Percentiles rank a stretch among this genome's conserved stretches.
Evolutionary conservation across 495 filamentous ascomycete genomes (phyloP).

Genomic region (Neurospora sp.): DNA sequence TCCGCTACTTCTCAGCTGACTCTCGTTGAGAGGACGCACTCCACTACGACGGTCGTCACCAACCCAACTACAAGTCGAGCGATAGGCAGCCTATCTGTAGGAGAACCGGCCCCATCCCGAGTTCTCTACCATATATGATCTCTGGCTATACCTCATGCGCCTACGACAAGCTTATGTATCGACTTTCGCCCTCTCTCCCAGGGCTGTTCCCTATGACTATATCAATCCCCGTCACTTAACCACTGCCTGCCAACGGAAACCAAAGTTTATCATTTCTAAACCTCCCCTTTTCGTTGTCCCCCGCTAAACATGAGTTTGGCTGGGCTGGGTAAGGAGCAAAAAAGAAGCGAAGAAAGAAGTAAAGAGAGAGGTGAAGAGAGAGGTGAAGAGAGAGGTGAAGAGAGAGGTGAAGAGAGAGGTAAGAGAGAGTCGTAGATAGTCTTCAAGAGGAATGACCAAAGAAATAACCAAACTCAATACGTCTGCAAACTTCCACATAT

Average conservation of each 20-base stretch:
- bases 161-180: background rate
- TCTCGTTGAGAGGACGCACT: background rate
- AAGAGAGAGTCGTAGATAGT: too few species aligned
- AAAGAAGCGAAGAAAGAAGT: too few species aligned
- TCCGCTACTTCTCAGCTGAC: background rate
- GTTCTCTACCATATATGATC: background rate
- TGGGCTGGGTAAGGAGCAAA: too few species aligned
- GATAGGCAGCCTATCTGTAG: background rate
- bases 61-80: background rate
- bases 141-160: background rate
- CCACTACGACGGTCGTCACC: background rate
- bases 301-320: too few species aligned
- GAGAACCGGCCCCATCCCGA: background rate
- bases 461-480: too few species aligned
- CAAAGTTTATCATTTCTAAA: background rate
- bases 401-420: too few species aligned
- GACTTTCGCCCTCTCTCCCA: background rate
- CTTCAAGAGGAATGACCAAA: too few species aligned
- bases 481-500: too few species aligned
- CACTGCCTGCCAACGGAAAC: background rate
- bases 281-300: too few species aligned
- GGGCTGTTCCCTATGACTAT: background rate
- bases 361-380: background rate
- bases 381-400: background rate
- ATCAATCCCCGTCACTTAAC: background rate